phyloP scores from a whole-genome alignment of 805 yeast genomes.

The Sugiyamaella valdiviana region DNA sequence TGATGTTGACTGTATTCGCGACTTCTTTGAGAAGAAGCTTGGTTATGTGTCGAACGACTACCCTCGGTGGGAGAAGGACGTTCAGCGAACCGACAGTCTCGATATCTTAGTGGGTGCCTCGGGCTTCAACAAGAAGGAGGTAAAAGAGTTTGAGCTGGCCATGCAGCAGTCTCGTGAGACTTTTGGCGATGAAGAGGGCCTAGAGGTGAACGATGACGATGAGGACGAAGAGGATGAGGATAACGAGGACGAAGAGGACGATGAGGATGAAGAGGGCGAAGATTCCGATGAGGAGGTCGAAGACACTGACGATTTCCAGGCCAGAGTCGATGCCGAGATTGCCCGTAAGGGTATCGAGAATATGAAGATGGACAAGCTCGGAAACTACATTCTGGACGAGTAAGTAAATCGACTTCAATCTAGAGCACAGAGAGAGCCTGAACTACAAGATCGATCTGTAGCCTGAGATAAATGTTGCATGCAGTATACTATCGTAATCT shows the following conservation, averaged over 20 bases:
- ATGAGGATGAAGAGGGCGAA: constrained; percentile 8
- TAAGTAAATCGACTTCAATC: too few relatives aligned
- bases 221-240: constrained; percentile 41
- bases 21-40: constrained; percentile 74
- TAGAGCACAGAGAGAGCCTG: too few relatives aligned
- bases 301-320: constrained; percentile 26
- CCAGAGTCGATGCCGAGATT: constrained; percentile 34
- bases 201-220: constrained; percentile 22
- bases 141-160: constrained; percentile 69
- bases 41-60: constrained; percentile 73
- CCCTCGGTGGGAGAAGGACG: constrained; percentile 76
- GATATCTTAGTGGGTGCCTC: constrained; percentile 91
- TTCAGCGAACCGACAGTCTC: constrained; percentile 56
- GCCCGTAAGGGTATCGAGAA: constrained; percentile 34
- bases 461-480: not conserved
- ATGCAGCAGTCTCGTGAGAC: constrained; percentile 40
- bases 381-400: constrained; percentile 64
- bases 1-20: constrained; percentile 85
- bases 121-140: constrained; percentile 61
- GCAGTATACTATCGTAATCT: too few relatives aligned
- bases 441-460: not conserved
- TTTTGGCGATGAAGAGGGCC: constrained; percentile 32
- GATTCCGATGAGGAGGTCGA: constrained; percentile 17
- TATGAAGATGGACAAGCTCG: constrained; percentile 72
- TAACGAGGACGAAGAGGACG: constrained; percentile 32